Evolutionary conservation across 306 rosid genomes (phyloP).

Genomic region (Vigna angularis): DNA sequence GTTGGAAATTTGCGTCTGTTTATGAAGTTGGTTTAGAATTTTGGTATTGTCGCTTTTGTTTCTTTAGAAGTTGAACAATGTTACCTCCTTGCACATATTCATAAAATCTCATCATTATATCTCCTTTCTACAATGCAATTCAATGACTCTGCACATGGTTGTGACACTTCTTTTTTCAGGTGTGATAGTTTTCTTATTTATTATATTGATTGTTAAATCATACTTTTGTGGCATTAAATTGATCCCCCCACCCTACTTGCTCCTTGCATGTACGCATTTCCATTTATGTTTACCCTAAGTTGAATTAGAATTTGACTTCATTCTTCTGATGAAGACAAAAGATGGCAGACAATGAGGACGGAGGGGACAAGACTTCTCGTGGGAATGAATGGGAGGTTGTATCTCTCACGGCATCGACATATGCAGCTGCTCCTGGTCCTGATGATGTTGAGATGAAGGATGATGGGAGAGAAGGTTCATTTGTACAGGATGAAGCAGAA

Average conservation of each 20-base stretch:
- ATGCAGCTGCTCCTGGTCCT: conserved; percentile 89
- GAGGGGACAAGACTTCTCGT: conserved; percentile 68
- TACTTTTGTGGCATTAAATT: background rate
- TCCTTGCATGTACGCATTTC: background rate
- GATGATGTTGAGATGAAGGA: conserved; percentile 59
- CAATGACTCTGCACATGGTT: conserved; percentile 9
- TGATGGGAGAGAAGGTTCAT: conserved; percentile 48
- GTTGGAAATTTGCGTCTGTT: background rate
- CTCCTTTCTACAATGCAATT: conserved; percentile 15
- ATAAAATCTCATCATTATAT: background rate
- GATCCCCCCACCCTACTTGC: background rate
- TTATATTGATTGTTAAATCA: background rate
- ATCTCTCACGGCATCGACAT: conserved; percentile 89
- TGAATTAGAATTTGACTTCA: conserved; percentile 40
- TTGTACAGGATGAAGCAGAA: conserved; percentile 65
- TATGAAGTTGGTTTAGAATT: background rate
- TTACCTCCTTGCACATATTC: background rate
- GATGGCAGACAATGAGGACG: conserved; percentile 83
- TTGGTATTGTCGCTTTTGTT: background rate
- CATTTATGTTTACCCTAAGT: conserved; percentile 30
- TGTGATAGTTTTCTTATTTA: conserved; percentile 4
- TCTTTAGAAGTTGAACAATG: conserved; percentile 1
- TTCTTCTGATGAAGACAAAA: conserved; percentile 46
- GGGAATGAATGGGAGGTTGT: conserved; percentile 99
- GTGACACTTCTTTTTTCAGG: background rate